Base-by-base conservation (phyloP, 495 filamentous ascomycete genomes). In the Ascodesmis nigricans region DNA sequence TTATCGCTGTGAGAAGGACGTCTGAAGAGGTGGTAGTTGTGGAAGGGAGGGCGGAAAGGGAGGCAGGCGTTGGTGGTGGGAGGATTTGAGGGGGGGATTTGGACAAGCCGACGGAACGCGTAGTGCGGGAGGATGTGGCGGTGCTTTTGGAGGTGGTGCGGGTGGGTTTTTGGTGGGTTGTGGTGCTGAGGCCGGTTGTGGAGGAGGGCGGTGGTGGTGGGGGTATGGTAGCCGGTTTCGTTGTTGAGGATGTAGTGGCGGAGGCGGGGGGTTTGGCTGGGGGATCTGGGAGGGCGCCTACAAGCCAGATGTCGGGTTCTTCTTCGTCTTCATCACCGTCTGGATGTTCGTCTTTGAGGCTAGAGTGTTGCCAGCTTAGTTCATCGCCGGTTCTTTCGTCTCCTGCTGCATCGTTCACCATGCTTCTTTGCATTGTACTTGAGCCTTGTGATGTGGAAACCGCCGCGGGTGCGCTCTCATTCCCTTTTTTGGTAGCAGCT, bases 301-400 rank as follows among this genome's bases (percentile, higher is more conserved):
- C 41, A 3, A 49, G 28, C 47, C 47, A 50, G 27, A 50, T 50
- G 24, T 50, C 47, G 6, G 31, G 38, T 7, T 46, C 29, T 16
- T 13, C 10, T 19, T 21, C 35, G 16, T 37, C 35, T 19, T 37
- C 35, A 11, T 37, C 35, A 1, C 6, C 20, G 5, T 35, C 33
- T 26, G 16, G 21, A 10, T 18, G 31, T 21, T 33, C 31, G 7
- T 33, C 10, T 27, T 27, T 13, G 24, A 9, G 10, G 24, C 10
- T 27, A 4, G 24, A 13, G 1, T n/a, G 24, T 1, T 1, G 10
- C 10, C 24, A 3, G 24, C 24, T 27, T 9, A 27, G 24, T 27
- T 13, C 16, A 5, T 16, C 10, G 8, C 7, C 6, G 31, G 28
- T 13, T 30, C 9, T 6, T 6, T 5, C 28, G 5, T 6, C 16